phyloP scores from a whole-genome alignment of 495 filamentous ascomycete genomes.

The Aspergillus indologenus region DNA sequence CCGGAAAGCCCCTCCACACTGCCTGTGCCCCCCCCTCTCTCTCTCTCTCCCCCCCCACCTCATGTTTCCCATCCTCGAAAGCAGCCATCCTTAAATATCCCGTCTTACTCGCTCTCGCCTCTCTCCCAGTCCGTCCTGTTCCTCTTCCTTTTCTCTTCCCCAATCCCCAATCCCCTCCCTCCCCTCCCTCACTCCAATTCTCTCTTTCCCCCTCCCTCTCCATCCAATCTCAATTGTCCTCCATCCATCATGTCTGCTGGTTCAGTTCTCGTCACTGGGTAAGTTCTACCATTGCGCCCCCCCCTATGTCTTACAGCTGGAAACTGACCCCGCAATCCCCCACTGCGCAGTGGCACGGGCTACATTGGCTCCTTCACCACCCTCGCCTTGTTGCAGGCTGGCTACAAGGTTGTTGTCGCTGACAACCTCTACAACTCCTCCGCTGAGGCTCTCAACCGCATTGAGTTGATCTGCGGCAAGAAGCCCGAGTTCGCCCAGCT shows the following conservation, averaged over 20 bases:
- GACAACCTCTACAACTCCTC: conserved; percentile 98
- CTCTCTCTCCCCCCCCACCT: conserved; percentile 1
- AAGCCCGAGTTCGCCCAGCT: conserved; percentile 78
- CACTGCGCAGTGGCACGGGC: conserved; percentile 73
- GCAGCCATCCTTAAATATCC: conserved; percentile 18
- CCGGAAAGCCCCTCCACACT: not conserved
- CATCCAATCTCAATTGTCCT: conserved; percentile 5
- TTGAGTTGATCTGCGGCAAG: conserved; percentile 90
- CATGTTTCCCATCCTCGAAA: conserved; percentile 3
- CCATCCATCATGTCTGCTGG: conserved; percentile 67
- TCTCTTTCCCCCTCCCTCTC: conserved; percentile 9
- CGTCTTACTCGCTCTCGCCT: conserved; percentile 7
- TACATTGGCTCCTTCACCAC: conserved; percentile 99
- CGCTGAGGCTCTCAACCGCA: conserved; percentile 80
- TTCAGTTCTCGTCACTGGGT: conserved; percentile 91
- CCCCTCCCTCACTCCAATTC: not conserved
- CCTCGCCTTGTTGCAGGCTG: conserved; percentile 85
- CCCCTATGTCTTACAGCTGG: conserved; percentile 13
- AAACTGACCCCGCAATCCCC: conserved; percentile 20
- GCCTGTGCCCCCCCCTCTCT: not conserved
- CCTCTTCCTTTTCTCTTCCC: not conserved
- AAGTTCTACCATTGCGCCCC: conserved; percentile 35
- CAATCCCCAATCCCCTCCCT: too few species aligned
- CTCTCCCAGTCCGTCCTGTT: not conserved
- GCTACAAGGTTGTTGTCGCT: conserved; percentile 92